A percentile compares a stretch with the other conserved stretches of the same genome.
phyloP scores from a whole-genome alignment of 164 flowering plant genomes.

The Aristolochia fimbriata region DNA sequence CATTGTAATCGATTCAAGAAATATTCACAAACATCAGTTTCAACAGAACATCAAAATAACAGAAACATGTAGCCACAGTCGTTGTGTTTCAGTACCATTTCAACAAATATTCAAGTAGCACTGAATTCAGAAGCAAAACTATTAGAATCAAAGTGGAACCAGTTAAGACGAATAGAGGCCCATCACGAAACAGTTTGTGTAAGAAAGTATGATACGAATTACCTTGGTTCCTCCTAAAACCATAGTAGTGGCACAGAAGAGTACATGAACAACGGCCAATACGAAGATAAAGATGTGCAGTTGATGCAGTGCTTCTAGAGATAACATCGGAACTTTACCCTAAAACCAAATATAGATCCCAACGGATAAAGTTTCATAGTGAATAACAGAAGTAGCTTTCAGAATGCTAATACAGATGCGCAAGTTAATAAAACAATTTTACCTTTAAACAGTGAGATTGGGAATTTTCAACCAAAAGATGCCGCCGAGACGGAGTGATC shows the following conservation, averaged over 20 bases:
- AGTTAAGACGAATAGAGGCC: neutral
- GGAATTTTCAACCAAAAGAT: slow-evolving; percentile 18
- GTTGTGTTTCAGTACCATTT: too few species aligned
- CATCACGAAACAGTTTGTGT: neutral
- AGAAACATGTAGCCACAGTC: too few species aligned
- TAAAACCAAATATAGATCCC: slow-evolving; percentile 19
- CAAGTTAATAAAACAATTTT: neutral
- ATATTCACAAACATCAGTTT: too few species aligned
- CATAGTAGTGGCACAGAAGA: slow-evolving; percentile 66
- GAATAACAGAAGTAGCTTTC: neutral
- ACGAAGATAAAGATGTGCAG: slow-evolving; percentile 91
- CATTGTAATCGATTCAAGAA: too few species aligned
- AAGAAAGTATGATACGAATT: neutral
- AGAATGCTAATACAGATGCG: neutral
- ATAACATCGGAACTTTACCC: slow-evolving; percentile 63
- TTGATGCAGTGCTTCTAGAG: slow-evolving; percentile 78
- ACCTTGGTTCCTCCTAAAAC: slow-evolving; percentile 72
- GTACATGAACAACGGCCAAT: slow-evolving; percentile 73
- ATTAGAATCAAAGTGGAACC: neutral
- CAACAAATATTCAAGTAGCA: too few species aligned
- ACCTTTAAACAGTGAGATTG: neutral
- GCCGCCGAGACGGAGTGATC: slow-evolving; percentile 10
- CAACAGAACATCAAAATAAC: too few species aligned
- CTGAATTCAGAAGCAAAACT: too few species aligned
- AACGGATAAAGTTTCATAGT: neutral